Evolutionary conservation across 441 rosid genomes (phyloP).

Genomic region (Codiaeum variegatum): DNA sequence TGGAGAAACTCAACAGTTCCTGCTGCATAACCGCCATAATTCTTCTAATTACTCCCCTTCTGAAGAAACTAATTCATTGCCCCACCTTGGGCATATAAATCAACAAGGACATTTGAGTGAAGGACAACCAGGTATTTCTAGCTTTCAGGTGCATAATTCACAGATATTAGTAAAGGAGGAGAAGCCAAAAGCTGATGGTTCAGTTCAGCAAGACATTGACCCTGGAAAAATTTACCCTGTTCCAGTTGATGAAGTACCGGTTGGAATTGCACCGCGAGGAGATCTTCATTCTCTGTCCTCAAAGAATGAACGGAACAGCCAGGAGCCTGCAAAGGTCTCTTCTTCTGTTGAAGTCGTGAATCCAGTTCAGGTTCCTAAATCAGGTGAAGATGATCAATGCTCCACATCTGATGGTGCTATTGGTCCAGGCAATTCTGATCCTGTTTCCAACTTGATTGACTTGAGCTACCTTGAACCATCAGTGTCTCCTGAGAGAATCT

Average conservation of each 20-base stretch:
- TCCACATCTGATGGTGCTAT: constrained; percentile 32
- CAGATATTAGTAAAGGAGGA: constrained; percentile 38
- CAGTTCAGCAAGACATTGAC: constrained; percentile 35
- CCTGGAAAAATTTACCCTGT: constrained; percentile 30
- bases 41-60: constrained; percentile 35
- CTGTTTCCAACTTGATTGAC: constrained; percentile 47
- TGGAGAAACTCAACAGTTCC: constrained; percentile 37
- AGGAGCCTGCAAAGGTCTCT: constrained; percentile 34
- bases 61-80: constrained; percentile 37
- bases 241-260: constrained; percentile 44
- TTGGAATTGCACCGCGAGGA: constrained; percentile 29
- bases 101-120: constrained; percentile 44
- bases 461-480: constrained; percentile 48
- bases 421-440: constrained; percentile 37
- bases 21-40: constrained; percentile 29
- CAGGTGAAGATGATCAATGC: constrained; percentile 39
- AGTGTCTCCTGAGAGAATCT: constrained; percentile 49
- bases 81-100: constrained; percentile 37
- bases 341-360: constrained; percentile 45
- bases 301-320: constrained; percentile 36
- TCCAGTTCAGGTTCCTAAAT: constrained; percentile 35
- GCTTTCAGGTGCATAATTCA: constrained; percentile 40
- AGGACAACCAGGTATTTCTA: constrained; percentile 34
- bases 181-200: constrained; percentile 35
- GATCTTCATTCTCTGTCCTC: constrained; percentile 35